phyloP scores from a whole-genome alignment of 805 yeast genomes.

The Kuraishia piskuri region DNA sequence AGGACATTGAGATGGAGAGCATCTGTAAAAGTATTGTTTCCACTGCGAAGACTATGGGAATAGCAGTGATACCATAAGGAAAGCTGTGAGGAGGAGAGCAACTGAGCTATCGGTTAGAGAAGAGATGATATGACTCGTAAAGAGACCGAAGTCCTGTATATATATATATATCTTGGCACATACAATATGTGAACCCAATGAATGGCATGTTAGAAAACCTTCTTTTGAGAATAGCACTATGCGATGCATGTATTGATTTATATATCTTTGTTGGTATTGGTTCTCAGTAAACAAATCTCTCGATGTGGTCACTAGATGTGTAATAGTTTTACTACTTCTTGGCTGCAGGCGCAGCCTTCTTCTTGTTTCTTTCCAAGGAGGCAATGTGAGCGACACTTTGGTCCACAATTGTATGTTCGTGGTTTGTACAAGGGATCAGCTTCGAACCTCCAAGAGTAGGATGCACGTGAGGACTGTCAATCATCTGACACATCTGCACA shows the following conservation, averaged over 20 bases:
- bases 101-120: neutral
- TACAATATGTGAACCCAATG: neutral
- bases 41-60: conserved; percentile 87
- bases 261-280: neutral
- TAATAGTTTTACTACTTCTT: neutral
- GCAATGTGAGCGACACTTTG: conserved; percentile 95
- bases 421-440: conserved; percentile 43
- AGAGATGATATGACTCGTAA: neutral
- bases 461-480: conserved; percentile 27
- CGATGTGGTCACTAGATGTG: no score
- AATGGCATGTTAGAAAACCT: no score
- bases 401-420: conserved; percentile 81
- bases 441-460: conserved; percentile 20
- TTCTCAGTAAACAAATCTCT: neutral
- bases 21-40: conserved; percentile 78
- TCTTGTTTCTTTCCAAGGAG: conserved; percentile 77
- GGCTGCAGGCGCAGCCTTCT: conserved; percentile 19
- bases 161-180: neutral
- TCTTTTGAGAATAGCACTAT: neutral
- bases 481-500: conserved; percentile 62
- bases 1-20: conserved; percentile 57
- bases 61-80: conserved; percentile 59
- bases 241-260: neutral
- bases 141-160: neutral
- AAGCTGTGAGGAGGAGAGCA: neutral